These are phyloP conservation scores for Tetrahymena malaccensis DNA, from an alignment of 73 alveolate genomes.

Conservation along the genomic window DNA sequence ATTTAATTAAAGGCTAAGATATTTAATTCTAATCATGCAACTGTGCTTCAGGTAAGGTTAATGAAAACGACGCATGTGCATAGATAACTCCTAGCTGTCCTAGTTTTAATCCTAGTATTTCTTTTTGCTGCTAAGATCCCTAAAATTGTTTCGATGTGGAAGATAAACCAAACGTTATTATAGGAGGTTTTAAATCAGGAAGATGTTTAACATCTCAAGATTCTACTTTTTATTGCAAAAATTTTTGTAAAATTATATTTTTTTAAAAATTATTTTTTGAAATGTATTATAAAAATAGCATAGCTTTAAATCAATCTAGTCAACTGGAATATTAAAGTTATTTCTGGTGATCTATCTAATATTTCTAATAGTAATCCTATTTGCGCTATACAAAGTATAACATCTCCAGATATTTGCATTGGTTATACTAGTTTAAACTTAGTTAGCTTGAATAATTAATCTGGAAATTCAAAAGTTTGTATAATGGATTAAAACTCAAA, in stretches of 20 bases:
- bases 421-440: background rate
- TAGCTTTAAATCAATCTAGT: background rate
- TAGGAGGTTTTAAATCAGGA: background rate
- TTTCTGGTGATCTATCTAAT: background rate
- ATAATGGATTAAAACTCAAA: background rate
- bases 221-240: background rate
- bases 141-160: background rate
- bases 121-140: background rate
- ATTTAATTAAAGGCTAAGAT: too few relatives aligned
- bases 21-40: too few relatives aligned
- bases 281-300: background rate
- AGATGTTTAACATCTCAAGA: background rate
- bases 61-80: background rate
- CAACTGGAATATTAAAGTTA: background rate
- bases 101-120: background rate
- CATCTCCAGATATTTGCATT: background rate
- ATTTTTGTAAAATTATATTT: background rate
- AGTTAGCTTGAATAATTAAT: background rate
- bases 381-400: background rate
- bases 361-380: background rate
- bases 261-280: background rate
- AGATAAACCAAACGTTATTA: background rate
- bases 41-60: too few relatives aligned
- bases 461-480: background rate
- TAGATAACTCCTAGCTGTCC: too few relatives aligned